Evolutionary conservation across 2,329 filamentous ascomycete genomes (phyloP), one percentile per base, ranked within the genome.

Genomic region (Clarireedia homoeocarpa): DNA sequence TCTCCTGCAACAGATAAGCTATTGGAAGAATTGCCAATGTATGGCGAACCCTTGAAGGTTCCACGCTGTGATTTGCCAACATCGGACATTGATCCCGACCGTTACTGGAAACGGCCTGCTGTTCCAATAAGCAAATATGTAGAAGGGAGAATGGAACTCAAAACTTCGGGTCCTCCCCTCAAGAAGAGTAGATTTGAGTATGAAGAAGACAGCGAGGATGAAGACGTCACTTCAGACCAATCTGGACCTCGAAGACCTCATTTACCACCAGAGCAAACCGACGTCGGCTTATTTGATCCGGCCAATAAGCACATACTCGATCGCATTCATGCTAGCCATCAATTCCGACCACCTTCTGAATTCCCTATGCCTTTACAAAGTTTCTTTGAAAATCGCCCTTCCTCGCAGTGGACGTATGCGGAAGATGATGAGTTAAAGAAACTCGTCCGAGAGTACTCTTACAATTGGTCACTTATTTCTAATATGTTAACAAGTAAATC

Each of bases 391-490:
- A 86, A 82, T 59, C 81, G 94, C 40, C 83, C 80, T 53, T 85
- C 91, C 2, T 97, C 94, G 3, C 91, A 96, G 67, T 99, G 94
- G 94, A 89, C 90, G 0, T 80, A 83, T 67, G 78, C 86, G 2
- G 94, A 99, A 69, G 94, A 99, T 63, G 91, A 97, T 64, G 90
- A 95, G 70, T 77, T 99, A 6, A 85, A 89, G 53, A 80, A 79
- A 47, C 77, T 95, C 42, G 94, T 96, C 17, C 88, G 90, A 64
- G 90, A 97, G 61, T 95, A 94, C 67, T 90, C 90, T 0, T 97
- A 96, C 75, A 99, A 99, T 66, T 99, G 94, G 94, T 95, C 91
- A 3, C 77, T 99, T 5, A 96, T 97, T 53, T 89, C 91, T 1
- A 88, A 83, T 63, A 85, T 92, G 58, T 75, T 97, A 53, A 80